Evolutionary conservation across 139 green algal species (phyloP).

Genomic region (Closterium sp.): DNA sequence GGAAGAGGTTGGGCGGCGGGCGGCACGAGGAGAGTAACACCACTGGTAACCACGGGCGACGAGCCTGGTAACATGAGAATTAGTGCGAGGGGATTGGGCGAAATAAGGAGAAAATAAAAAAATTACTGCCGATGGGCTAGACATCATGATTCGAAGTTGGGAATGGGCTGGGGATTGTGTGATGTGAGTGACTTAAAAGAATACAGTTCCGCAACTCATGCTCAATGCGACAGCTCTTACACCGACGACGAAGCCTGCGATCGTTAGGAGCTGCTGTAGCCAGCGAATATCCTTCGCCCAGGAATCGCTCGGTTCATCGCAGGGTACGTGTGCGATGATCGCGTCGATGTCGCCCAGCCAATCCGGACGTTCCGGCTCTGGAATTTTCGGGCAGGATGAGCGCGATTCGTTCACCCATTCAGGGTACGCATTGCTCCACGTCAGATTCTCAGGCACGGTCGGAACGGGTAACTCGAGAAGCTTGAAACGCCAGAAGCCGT

Average conservation of each 20-base stretch:
- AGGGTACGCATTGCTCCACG: not conserved
- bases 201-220: too few species aligned
- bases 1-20: slow-evolving; percentile 11
- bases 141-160: too few species aligned
- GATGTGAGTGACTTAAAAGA: too few species aligned
- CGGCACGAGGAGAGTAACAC: not conserved
- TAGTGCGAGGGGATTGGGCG: not conserved
- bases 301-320: not conserved
- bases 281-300: not conserved
- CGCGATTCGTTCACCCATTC: not conserved
- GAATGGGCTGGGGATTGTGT: too few species aligned
- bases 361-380: not conserved
- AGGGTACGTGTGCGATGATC: not conserved
- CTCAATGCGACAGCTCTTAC: not conserved
- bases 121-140: too few species aligned
- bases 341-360: not conserved
- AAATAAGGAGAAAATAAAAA: not conserved
- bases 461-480: not conserved
- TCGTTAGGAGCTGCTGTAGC: not conserved
- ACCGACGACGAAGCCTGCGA: not conserved
- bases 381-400: not conserved
- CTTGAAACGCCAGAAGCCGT: not conserved
- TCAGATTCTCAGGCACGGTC: not conserved
- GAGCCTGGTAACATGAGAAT: too few species aligned
- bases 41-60: not conserved